Percentiles rank a stretch among this genome's conserved stretches.
Conservation (phyloP, 2,329 filamentous ascomycete species). For the Aspergillus eucalypticola region DNA sequence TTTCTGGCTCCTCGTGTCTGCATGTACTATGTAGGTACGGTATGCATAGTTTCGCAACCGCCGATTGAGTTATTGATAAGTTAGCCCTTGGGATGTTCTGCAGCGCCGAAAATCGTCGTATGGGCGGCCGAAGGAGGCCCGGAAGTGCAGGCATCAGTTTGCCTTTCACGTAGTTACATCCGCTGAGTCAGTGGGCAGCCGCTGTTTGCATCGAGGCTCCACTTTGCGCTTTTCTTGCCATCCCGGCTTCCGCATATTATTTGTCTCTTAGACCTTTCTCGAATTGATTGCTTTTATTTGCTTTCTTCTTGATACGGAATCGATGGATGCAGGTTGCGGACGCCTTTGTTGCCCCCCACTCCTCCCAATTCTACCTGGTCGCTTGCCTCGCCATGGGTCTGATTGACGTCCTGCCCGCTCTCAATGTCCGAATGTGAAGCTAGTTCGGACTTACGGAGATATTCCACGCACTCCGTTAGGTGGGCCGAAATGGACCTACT, state of each 20-base stretch:
- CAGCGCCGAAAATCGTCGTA: background rate
- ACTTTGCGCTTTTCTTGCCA: background rate
- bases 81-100: background rate
- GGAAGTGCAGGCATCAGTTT: slow-evolving; percentile 1
- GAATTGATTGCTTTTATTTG: background rate
- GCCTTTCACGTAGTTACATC: background rate
- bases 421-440: background rate
- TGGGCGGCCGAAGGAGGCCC: background rate
- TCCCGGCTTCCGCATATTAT: background rate
- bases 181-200: slow-evolving; percentile 3
- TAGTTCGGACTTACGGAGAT: background rate
- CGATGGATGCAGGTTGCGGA: background rate
- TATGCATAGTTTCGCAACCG: background rate
- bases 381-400: background rate
- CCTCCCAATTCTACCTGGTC: background rate
- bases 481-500: background rate
- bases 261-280: background rate
- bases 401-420: background rate
- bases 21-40: slow-evolving; percentile 8
- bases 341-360: background rate
- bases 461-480: background rate
- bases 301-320: background rate
- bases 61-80: background rate
- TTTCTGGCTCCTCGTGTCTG: background rate
- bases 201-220: slow-evolving; percentile 2